Evolutionary conservation across 192 early-diverging fungal genomes (phyloP).

Genomic region (Nowakowskiella sp.): DNA sequence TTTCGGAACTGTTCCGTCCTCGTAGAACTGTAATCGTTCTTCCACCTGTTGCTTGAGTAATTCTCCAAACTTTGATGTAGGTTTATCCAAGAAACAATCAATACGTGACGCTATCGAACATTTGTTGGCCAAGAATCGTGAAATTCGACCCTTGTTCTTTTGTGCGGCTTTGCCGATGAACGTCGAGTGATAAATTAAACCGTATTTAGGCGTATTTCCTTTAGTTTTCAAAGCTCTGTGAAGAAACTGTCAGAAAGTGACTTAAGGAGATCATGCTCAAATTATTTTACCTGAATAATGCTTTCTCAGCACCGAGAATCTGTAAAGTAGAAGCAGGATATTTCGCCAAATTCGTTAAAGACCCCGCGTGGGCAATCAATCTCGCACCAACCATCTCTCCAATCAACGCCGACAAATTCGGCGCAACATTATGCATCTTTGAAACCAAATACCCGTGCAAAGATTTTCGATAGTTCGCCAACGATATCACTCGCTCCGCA

Average conservation of each 20-base stretch:
- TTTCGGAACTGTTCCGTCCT: constrained; percentile 73
- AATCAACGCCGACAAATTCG: constrained; percentile 92
- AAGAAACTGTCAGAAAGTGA: background rate
- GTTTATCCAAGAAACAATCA: constrained; percentile 85
- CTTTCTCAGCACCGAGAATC: constrained; percentile 99
- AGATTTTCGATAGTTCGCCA: constrained; percentile 89
- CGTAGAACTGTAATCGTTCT: constrained; percentile 91
- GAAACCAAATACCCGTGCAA: constrained; percentile 84
- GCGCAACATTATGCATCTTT: constrained; percentile 95
- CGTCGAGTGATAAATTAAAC: constrained; percentile 95
- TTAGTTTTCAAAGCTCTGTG: constrained; percentile 90
- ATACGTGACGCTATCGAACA: constrained; percentile 93
- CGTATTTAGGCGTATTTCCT: constrained; percentile 98
- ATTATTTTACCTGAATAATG: constrained; percentile 65
- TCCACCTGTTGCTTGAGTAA: constrained; percentile 91
- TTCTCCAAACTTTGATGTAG: constrained; percentile 86
- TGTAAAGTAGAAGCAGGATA: constrained; percentile 97
- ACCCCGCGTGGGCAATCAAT: constrained; percentile 95
- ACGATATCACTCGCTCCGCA: constrained; percentile 80
- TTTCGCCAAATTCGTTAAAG: constrained; percentile 94
- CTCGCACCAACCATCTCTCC: constrained; percentile 98
- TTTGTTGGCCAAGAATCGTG: constrained; percentile 97
- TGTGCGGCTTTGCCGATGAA: constrained; percentile 94
- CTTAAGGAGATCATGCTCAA: background rate
- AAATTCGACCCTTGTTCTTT: constrained; percentile 99